Conservation (phyloP, 352 stramenopile species). For the Pythium rishiriense region DNA sequence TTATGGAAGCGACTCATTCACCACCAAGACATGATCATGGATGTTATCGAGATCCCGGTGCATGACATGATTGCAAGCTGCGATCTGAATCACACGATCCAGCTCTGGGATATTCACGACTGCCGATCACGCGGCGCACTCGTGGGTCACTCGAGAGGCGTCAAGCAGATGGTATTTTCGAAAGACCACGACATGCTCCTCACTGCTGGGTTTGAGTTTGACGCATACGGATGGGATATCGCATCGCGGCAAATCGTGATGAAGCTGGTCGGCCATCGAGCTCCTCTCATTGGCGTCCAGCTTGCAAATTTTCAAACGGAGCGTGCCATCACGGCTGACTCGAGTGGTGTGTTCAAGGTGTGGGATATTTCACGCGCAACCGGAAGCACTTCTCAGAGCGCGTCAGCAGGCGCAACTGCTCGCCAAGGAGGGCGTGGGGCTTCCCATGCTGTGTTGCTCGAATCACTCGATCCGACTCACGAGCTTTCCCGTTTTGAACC, state of each 20-base stretch:
- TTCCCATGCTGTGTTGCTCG: constrained; percentile 59
- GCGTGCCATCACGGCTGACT: constrained; percentile 78
- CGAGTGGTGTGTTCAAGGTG: constrained; percentile 75
- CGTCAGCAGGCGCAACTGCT: background rate
- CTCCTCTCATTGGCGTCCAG: constrained; percentile 74
- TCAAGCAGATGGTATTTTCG: constrained; percentile 82
- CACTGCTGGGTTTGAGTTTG: constrained; percentile 84
- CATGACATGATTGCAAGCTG: constrained; percentile 81
- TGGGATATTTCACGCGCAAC: constrained; percentile 71
- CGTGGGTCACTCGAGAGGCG: constrained; percentile 56
- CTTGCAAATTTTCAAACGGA: constrained; percentile 75
- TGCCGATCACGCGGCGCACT: constrained; percentile 60
- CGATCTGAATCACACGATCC: constrained; percentile 66
- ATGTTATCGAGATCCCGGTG: constrained; percentile 64
- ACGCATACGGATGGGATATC: constrained; percentile 83
- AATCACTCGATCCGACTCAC: constrained; percentile 59
- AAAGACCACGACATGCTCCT: constrained; percentile 72
- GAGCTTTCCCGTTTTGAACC: constrained; percentile 58
- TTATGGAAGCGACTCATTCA: constrained; percentile 52
- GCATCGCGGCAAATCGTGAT: constrained; percentile 71
- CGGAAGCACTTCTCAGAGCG: constrained; percentile 18
- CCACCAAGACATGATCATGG: constrained; percentile 64
- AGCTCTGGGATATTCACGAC: constrained; percentile 83
- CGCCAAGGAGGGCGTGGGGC: constrained; percentile 22
- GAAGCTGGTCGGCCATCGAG: constrained; percentile 64